phyloP scores from a whole-genome alignment of 306 rosid genomes.

The Pyrus betulifolia region DNA sequence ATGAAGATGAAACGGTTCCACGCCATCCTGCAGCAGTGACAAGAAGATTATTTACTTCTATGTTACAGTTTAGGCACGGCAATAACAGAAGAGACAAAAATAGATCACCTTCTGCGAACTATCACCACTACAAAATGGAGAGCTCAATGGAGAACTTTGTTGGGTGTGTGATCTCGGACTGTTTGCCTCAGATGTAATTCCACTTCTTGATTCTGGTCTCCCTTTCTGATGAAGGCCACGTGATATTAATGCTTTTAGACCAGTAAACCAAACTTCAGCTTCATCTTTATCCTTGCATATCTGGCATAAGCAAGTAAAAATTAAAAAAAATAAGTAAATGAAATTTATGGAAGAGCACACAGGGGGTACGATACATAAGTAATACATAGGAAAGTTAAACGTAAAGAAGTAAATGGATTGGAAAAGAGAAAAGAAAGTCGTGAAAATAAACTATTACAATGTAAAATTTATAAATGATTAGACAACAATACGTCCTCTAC shows the following conservation, averaged over 20 bases:
- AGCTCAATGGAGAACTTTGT: slow-evolving; percentile 70
- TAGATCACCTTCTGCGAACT: slow-evolving; percentile 63
- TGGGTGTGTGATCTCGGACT: slow-evolving; percentile 75
- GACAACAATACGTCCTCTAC: background rate
- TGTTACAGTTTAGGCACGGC: background rate
- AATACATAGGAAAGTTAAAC: background rate
- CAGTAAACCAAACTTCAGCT: slow-evolving; percentile 94
- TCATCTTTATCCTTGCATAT: slow-evolving; percentile 98
- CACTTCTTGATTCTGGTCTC: slow-evolving; percentile 69
- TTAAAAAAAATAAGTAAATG: background rate
- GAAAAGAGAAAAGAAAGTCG: background rate
- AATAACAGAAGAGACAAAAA: slow-evolving; percentile 13
- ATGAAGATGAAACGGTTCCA: slow-evolving; percentile 59
- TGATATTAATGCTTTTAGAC: slow-evolving; percentile 74
- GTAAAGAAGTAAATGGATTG: background rate
- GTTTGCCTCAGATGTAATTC: slow-evolving; percentile 70
- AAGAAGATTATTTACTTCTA: slow-evolving; percentile 1
- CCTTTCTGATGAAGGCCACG: slow-evolving; percentile 61
- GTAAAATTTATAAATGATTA: background rate
- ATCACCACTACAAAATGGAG: slow-evolving; percentile 72
- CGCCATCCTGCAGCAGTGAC: slow-evolving; percentile 46
- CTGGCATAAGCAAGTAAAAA: slow-evolving; percentile 31
- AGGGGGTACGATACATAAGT: background rate
- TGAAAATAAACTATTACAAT: background rate
- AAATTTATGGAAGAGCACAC: background rate